phyloP scores from a whole-genome alignment of 768 basidiomycete genomes.

The Termitomyces sp. region DNA sequence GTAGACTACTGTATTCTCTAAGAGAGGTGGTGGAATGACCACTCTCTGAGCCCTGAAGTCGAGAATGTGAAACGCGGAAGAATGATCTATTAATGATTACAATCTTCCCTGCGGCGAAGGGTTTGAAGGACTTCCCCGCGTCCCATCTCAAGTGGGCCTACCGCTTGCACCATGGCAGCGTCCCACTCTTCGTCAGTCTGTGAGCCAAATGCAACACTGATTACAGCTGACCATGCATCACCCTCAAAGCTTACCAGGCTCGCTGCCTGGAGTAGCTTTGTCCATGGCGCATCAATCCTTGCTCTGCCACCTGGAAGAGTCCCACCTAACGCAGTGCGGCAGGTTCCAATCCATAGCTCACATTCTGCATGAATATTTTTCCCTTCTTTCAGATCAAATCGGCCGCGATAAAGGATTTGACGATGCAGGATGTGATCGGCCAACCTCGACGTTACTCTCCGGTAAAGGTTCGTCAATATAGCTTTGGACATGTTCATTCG shows the following conservation, averaged over 20 bases:
- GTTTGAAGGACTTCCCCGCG: conserved; percentile 58
- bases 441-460: conserved; percentile 64
- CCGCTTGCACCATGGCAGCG: conserved; percentile 38
- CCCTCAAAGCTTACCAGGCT: conserved; percentile 61
- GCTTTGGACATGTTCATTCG: conserved; percentile 55
- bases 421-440: conserved; percentile 80
- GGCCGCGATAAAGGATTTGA: conserved; percentile 73
- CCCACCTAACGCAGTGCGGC: conserved; percentile 49
- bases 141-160: conserved; percentile 58
- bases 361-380: conserved; percentile 63
- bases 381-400: conserved; percentile 57
- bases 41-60: not conserved
- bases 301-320: conserved; percentile 38
- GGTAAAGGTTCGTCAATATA: conserved; percentile 60
- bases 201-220: conserved; percentile 43
- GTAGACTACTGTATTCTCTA: not conserved
- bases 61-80: not conserved
- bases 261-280: conserved; percentile 62
- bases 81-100: not conserved
- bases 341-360: conserved; percentile 81
- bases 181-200: conserved; percentile 51
- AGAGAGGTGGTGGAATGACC: not conserved
- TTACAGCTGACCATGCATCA: conserved; percentile 41
- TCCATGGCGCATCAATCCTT: conserved; percentile 74
- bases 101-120: conserved; percentile 38